Evolutionary conservation across 1,284 basidiomycete genomes (phyloP), one percentile per base, ranked within the genome.

Genomic region (Puccinia hordei): DNA sequence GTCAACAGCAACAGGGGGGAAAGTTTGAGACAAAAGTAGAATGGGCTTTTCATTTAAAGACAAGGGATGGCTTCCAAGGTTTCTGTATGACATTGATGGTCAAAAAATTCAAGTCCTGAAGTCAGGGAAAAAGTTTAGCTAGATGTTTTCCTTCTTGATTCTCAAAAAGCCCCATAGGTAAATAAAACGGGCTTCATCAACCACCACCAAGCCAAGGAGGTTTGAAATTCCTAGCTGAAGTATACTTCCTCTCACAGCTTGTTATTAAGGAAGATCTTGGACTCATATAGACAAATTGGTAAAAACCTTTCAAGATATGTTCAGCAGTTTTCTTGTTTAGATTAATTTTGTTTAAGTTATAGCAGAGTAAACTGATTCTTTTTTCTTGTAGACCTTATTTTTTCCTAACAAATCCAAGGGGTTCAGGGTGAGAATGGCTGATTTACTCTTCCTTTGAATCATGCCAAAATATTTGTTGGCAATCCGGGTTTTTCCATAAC

Each of bases 311-410:
- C 10, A 9, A 22, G 13, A 53, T 72, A 8, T 46, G 4, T 35
- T 53, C 24, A 10, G 53, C 44, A 12, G 33, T n/a, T 15, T 46
- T 27, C 53, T 53, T 51, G 17, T 72, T 72, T 9, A 72, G 53
- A 15, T 10, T 72, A 13, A 73, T 27, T n/a, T 65, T 65, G 61
- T 65, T 65, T 17, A 65, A 41, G n/a, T 65, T 65, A 65, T 65
- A 38, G 61, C 61, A 2, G 61, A 27, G 38, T 38, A 65, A 8
- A 30, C 30, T 17, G 61, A 30, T 17, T 4, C 10, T 4, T 19
- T 2, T 24, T 65, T 65, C 22, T 65, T n/a, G 9, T 6, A 35
- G 30, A 65, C 61, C 38, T 65, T 30, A 24, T 65, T 65, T 10
- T 65, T 33, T 19, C 61, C 30, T 38, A 41, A 41, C 1, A 33